Conservation (phyloP, 768 basidiomycete genomes). For the Collybiopsis confluens region DNA sequence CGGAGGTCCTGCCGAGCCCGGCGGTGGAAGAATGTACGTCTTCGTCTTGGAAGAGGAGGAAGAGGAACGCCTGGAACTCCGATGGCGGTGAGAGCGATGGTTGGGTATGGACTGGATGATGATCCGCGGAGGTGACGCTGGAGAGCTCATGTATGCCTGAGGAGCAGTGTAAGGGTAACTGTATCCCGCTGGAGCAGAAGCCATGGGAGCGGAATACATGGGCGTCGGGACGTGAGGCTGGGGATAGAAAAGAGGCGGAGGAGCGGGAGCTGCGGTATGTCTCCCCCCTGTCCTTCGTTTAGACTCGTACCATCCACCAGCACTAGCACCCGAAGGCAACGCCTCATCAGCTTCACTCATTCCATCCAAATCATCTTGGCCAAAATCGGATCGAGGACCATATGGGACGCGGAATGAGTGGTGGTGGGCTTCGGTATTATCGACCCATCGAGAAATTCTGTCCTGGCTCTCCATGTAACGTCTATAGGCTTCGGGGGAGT, state of each 20-base stretch:
- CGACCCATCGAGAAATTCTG: constrained; percentile 35
- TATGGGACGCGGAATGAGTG: constrained; percentile 11
- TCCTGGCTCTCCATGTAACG: constrained; percentile 30
- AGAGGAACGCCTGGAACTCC: background rate
- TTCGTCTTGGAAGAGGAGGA: background rate
- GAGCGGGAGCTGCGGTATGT: background rate
- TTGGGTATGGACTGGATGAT: constrained; percentile 2
- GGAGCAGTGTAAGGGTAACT: background rate
- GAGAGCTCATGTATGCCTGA: background rate
- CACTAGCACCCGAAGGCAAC: constrained; percentile 1
- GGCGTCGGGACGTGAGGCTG: background rate
- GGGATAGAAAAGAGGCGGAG: background rate
- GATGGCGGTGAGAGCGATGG: constrained; percentile 3
- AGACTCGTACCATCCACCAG: background rate
- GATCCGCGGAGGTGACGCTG: background rate
- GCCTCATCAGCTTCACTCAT: constrained; percentile 1
- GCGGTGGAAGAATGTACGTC: background rate
- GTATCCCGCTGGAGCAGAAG: background rate
- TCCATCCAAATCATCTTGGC: background rate
- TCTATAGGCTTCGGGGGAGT: constrained; percentile 36
- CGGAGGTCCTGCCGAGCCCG: background rate
- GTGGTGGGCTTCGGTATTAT: constrained; percentile 20
- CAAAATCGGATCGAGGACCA: constrained; percentile 13
- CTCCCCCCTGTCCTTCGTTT: background rate
- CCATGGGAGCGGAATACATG: background rate